These are phyloP conservation scores for Heterobasidion parviporum DNA, from an alignment of 1,284 basidiomycete species.

Conservation along the genomic window DNA sequence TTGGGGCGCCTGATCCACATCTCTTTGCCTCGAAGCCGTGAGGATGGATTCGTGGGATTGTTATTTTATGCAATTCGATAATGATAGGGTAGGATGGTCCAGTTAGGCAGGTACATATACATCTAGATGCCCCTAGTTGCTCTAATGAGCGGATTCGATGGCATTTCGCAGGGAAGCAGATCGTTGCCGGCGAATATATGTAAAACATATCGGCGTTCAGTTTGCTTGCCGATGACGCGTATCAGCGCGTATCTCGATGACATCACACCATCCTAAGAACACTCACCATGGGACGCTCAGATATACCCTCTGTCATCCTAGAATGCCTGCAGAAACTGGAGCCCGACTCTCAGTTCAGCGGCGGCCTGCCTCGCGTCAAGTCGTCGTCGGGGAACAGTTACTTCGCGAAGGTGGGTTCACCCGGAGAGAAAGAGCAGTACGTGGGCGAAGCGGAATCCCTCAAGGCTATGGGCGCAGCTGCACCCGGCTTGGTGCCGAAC, in stretches of 20 bases:
- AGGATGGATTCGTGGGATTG: too few relatives aligned
- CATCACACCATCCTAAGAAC: neutral
- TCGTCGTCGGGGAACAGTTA: constrained; percentile 53
- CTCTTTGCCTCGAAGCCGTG: too few relatives aligned
- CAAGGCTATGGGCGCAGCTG: constrained; percentile 50
- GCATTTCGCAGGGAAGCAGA: too few relatives aligned
- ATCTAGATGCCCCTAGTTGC: too few relatives aligned
- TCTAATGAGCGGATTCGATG: too few relatives aligned
- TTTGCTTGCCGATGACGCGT: neutral
- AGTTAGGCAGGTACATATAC: too few relatives aligned
- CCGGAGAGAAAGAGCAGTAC: constrained; percentile 54
- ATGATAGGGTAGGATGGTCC: too few relatives aligned
- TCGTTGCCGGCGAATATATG: too few relatives aligned
- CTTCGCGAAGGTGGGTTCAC: constrained; percentile 51
- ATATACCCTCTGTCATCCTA: constrained; percentile 23
- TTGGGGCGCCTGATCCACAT: too few relatives aligned
- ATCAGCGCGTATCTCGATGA: neutral
- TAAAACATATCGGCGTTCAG: too few relatives aligned
- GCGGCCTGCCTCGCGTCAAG: constrained; percentile 37
- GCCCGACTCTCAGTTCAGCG: constrained; percentile 36
- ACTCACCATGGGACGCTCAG: neutral
- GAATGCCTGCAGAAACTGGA: constrained; percentile 41
- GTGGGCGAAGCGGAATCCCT: constrained; percentile 69
- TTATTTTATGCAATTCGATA: too few relatives aligned
- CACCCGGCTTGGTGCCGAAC: constrained; percentile 62